A percentile compares a stretch with the other conserved stretches of the same genome.
These are phyloP conservation scores for Yamadazyma scolyti DNA, from an alignment of 805 yeast genomes.

Conservation along the genomic window DNA sequence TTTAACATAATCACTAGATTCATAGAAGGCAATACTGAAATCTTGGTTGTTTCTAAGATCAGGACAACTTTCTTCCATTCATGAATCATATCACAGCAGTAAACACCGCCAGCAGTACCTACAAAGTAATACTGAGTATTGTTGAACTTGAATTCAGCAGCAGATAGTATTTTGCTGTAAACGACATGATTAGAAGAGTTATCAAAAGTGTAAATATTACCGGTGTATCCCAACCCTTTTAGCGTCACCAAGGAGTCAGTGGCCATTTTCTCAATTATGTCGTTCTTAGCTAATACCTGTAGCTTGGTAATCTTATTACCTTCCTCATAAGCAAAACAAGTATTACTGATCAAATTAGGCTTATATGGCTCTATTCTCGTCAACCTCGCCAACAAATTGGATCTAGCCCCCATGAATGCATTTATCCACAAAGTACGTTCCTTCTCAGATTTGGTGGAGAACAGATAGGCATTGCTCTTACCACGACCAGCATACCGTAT, in stretches of 20 bases:
- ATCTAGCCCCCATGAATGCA: slow-evolving; percentile 10
- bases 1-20: slow-evolving; percentile 57
- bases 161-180: slow-evolving; percentile 38
- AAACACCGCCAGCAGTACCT: slow-evolving; percentile 66
- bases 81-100: slow-evolving; percentile 41
- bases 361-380: slow-evolving; percentile 50
- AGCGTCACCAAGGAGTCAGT: slow-evolving; percentile 18
- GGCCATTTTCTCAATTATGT: slow-evolving; percentile 42
- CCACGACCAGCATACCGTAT: slow-evolving; percentile 55
- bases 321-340: slow-evolving; percentile 62
- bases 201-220: slow-evolving; percentile 21
- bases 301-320: slow-evolving; percentile 47
- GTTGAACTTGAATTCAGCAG: slow-evolving; percentile 43
- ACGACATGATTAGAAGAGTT: slow-evolving; percentile 21
- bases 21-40: slow-evolving; percentile 57
- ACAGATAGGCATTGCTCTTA: slow-evolving; percentile 50
- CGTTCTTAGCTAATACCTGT: slow-evolving; percentile 50
- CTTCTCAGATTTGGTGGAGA: slow-evolving; percentile 41
- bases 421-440: slow-evolving; percentile 61
- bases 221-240: slow-evolving; percentile 17
- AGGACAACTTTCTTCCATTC: slow-evolving; percentile 61
- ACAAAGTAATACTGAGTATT: slow-evolving; percentile 46
- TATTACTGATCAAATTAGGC: slow-evolving; percentile 51
- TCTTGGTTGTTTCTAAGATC: slow-evolving; percentile 49
- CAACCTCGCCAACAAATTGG: slow-evolving; percentile 26